Percentiles rank a stretch among this genome's conserved stretches.
These are phyloP conservation scores for Chlorella sp. DNA, from an alignment of 139 green algal genomes.

Conservation along the genomic window DNA sequence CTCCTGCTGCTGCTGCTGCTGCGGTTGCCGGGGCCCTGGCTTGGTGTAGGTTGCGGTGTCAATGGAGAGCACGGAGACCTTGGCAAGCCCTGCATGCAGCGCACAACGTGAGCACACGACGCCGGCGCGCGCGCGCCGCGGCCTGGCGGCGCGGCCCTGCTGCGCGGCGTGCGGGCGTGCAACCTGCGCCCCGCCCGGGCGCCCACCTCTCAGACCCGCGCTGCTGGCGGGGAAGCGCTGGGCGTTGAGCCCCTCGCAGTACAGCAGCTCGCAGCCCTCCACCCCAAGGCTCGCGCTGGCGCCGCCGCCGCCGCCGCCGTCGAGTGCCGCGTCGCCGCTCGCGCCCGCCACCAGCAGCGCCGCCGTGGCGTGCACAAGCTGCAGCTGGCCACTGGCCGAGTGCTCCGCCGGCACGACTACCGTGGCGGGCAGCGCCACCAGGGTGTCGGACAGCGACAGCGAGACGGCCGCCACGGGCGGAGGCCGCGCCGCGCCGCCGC, in stretches of 20 bases:
- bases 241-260: not conserved
- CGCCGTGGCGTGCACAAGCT: not conserved
- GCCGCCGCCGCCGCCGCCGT: not conserved
- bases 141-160: not conserved
- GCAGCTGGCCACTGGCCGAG: not conserved
- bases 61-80: slow-evolving; percentile 1
- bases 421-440: slow-evolving; percentile 6
- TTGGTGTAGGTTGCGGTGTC: not conserved
- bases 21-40: not conserved
- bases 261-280: slow-evolving; percentile 19
- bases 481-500: not conserved
- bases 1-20: not conserved
- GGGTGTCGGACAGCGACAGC: not conserved
- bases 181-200: not conserved
- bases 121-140: not conserved
- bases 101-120: not conserved
- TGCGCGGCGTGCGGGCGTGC: not conserved
- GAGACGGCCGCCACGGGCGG: not conserved
- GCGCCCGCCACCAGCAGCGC: slow-evolving; percentile 7
- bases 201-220: slow-evolving; percentile 12
- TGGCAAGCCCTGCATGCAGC: slow-evolving; percentile 12
- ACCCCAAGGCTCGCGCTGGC: not conserved
- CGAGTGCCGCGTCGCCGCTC: slow-evolving; percentile 6
- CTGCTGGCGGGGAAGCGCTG: slow-evolving; percentile 30
- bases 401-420: not conserved